Evolutionary conservation across 2,329 filamentous ascomycete species (phyloP).

Genomic region (Apiospora sp.): DNA sequence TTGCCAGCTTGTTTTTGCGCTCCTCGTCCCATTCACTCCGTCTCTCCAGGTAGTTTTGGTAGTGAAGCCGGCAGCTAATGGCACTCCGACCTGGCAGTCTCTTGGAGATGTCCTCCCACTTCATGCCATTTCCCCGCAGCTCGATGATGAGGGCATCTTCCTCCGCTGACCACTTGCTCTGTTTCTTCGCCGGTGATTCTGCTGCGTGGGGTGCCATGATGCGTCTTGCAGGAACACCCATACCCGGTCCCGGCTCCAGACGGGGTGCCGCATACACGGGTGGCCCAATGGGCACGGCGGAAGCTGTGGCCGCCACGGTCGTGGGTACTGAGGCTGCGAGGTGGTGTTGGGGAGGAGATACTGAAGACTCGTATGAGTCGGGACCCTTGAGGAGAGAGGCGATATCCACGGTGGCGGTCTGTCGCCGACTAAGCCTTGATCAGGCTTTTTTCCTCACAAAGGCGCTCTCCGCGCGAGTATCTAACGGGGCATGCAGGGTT

Average conservation of each 20-base stretch:
- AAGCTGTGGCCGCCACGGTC: slow-evolving; percentile 47
- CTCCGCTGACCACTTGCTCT: slow-evolving; percentile 95
- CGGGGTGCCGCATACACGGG: slow-evolving; percentile 37
- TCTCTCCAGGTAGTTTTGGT: slow-evolving; percentile 96
- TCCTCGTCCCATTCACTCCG: slow-evolving; percentile 97
- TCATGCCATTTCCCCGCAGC: slow-evolving; percentile 89
- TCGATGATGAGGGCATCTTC: slow-evolving; percentile 95
- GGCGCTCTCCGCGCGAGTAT: slow-evolving; percentile 14
- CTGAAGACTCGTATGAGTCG: slow-evolving; percentile 75
- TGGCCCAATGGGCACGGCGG: slow-evolving; percentile 39
- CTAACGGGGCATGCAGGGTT: slow-evolving; percentile 14
- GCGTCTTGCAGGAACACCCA: slow-evolving; percentile 50
- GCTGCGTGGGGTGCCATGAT: slow-evolving; percentile 61
- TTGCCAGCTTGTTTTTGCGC: slow-evolving; percentile 93
- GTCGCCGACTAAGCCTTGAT: slow-evolving; percentile 46
- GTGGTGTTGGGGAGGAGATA: slow-evolving; percentile 51
- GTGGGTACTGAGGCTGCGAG: slow-evolving; percentile 48
- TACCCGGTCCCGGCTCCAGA: slow-evolving; percentile 42
- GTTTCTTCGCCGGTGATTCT: slow-evolving; percentile 84
- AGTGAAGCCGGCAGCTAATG: slow-evolving; percentile 93
- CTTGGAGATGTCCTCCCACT: slow-evolving; percentile 98
- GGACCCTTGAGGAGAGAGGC: slow-evolving; percentile 81
- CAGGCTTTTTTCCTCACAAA: slow-evolving; percentile 34
- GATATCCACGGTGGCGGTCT: slow-evolving; percentile 90
- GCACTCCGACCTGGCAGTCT: slow-evolving; percentile 87